Evolutionary conservation across 495 filamentous ascomycete species (phyloP), one percentile per base, ranked within the genome.

Genomic region (Hypomontagnella submonticulosa): DNA sequence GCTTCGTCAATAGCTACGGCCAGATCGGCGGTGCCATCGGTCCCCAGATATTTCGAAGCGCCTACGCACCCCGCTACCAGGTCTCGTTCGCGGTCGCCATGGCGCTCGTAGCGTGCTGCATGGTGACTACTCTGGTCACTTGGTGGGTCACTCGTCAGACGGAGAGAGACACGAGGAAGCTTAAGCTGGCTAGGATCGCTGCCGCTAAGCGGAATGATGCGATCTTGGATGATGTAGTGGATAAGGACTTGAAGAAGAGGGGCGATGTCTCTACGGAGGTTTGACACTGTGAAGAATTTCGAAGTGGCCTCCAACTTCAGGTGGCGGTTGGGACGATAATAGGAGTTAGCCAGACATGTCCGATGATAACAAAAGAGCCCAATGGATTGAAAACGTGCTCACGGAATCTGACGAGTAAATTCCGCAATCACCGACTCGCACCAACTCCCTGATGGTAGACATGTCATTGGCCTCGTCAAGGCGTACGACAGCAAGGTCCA

Each of bases 221-320:
- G 1, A 71, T 82, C 52, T 61, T 82, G 62, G 76, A 79, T 42
- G 79, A 80, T 67, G 71, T 81, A 13, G 75, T 80, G 56, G 75
- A 78, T 71, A 76, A 51, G 40, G 70, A 70, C 69, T 69, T 56
- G 71, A 77, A 53, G 15, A 60, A 51, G 44, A 59, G 42, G 20
- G 36, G 18, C 15, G 50, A 42, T 12, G 40, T 18, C 27, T 38
- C 65, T 37, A 20, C 11, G 23, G 53, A 57, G n/a, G 54, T 62
- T 18, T 63, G 53, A 59, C 19, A 7, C 4, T 27, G 12, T 27
- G 23, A 27, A 27, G 23, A 6, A 27, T 27, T 27, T 27, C n/a
- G 23, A 27, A 27, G 23, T 3, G 23, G 23, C 23, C 23, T 27
- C 23, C 23, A 6, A 16, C 9, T 4, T 8, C 6, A 30, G 15